Percentiles rank a stretch among this genome's conserved stretches.
Conservation (phyloP, 305 asterid genomes). For the Ajuga reptans region DNA sequence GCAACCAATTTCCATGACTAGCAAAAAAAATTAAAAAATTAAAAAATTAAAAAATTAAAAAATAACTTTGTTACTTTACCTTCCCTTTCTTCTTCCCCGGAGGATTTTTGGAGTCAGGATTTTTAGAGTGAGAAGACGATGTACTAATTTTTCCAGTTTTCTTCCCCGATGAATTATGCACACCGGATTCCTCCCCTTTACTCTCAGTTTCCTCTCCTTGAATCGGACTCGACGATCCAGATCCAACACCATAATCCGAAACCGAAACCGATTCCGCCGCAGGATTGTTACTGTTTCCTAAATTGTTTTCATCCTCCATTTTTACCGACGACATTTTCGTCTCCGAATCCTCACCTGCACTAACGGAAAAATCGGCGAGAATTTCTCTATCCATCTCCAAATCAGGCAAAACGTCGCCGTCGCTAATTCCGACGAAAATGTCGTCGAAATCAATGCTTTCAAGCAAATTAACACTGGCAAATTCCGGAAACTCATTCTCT, state of each 20-base stretch:
- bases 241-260: constrained; percentile 28
- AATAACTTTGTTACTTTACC: background rate
- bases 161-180: constrained; percentile 21
- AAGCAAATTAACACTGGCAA: constrained; percentile 38
- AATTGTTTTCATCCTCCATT: constrained; percentile 13
- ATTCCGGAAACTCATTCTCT: constrained; percentile 39
- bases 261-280: background rate
- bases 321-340: constrained; percentile 7
- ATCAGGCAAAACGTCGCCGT: constrained; percentile 59
- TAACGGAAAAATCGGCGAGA: constrained; percentile 44
- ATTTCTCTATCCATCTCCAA: constrained; percentile 62
- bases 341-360: background rate
- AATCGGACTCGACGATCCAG: constrained; percentile 30
- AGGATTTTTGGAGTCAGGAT: constrained; percentile 39
- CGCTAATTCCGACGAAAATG: constrained; percentile 51
- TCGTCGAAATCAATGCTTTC: constrained; percentile 73
- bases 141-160: constrained; percentile 35
- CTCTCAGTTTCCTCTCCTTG: constrained; percentile 37
- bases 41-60: too few relatives aligned
- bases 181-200: constrained; percentile 22
- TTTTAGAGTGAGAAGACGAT: constrained; percentile 37
- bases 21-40: too few relatives aligned
- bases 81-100: constrained; percentile 20
- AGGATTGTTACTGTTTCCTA: constrained; percentile 20
- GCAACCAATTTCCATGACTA: too few relatives aligned